phyloP scores from a whole-genome alignment of 768 basidiomycete species.

The Boletus rubroflammeus region DNA sequence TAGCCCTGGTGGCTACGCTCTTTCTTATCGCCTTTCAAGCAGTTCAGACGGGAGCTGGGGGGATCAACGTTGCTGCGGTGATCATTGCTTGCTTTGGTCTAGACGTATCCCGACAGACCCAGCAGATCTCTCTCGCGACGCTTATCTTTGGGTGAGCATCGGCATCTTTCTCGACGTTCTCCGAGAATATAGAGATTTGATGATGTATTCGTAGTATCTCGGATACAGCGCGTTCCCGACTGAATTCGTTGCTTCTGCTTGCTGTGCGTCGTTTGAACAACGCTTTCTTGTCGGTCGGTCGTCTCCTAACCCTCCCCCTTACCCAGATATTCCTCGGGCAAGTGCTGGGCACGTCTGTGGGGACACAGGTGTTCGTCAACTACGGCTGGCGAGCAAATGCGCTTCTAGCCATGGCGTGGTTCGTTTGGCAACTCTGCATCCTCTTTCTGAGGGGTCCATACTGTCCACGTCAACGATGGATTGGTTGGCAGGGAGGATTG shows the following conservation, averaged over 20 bases:
- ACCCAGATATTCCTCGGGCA: conserved; percentile 63
- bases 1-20: conserved; percentile 52
- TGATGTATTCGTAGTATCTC: conserved; percentile 19
- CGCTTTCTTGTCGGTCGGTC: background rate
- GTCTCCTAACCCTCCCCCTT: background rate
- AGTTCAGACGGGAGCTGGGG: conserved; percentile 64
- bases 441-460: conserved; percentile 67
- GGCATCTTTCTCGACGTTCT: background rate
- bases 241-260: conserved; percentile 71
- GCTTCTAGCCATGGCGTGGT: conserved; percentile 53
- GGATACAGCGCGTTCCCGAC: conserved; percentile 52
- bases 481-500: conserved; percentile 38
- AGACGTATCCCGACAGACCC: conserved; percentile 65
- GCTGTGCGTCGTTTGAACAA: conserved; percentile 38
- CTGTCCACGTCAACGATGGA: conserved; percentile 40
- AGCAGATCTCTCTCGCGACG: conserved; percentile 62
- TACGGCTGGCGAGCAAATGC: conserved; percentile 66
- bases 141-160: conserved; percentile 43
- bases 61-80: conserved; percentile 63
- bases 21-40: conserved; percentile 46
- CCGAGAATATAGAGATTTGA: background rate
- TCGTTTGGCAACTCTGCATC: conserved; percentile 50
- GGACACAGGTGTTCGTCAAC: conserved; percentile 64
- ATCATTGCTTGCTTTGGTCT: conserved; percentile 62
- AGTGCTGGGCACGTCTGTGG: conserved; percentile 73